Percentiles rank a stretch among this genome's conserved stretches.
Evolutionary conservation across 768 basidiomycete genomes (phyloP).

Genomic region (Cystofilobasidium macerans): DNA sequence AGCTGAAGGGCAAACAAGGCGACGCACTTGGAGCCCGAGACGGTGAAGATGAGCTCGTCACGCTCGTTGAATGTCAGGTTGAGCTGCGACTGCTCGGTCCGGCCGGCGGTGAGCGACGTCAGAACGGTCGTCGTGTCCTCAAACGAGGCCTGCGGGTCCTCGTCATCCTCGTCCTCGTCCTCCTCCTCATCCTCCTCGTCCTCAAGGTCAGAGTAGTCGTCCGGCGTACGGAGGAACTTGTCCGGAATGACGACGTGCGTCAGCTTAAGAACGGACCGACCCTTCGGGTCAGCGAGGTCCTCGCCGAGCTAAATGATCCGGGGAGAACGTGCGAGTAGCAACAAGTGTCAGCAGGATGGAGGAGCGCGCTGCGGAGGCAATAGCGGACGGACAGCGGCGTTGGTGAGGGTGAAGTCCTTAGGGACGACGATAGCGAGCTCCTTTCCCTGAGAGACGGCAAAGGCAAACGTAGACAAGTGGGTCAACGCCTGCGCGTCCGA

Average conservation of each 20-base stretch:
- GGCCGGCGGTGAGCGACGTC: slow-evolving; percentile 69
- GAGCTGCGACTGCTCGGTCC: slow-evolving; percentile 65
- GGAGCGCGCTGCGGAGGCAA: background rate
- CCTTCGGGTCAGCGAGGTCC: slow-evolving; percentile 50
- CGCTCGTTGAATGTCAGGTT: slow-evolving; percentile 61
- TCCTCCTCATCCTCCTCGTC: slow-evolving; percentile 31
- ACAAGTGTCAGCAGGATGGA: too few relatives aligned
- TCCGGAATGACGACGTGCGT: slow-evolving; percentile 37
- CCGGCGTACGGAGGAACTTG: slow-evolving; percentile 5
- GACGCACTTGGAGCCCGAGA: slow-evolving; percentile 62
- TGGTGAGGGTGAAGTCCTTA: slow-evolving; percentile 66
- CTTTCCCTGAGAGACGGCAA: slow-evolving; percentile 17
- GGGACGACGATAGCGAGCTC: slow-evolving; percentile 50
- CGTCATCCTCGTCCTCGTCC: slow-evolving; percentile 29
- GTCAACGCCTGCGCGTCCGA: too few relatives aligned
- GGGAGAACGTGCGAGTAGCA: background rate
- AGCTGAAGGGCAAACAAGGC: background rate
- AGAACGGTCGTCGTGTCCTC: slow-evolving; percentile 43
- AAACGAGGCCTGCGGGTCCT: slow-evolving; percentile 15
- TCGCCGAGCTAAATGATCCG: slow-evolving; percentile 47
- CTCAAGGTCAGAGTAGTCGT: slow-evolving; percentile 31
- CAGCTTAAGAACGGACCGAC: slow-evolving; percentile 39
- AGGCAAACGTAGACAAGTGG: too few relatives aligned
- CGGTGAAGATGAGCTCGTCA: slow-evolving; percentile 53
- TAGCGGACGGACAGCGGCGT: slow-evolving; percentile 44